Percentiles rank a stretch among this genome's conserved stretches.
Conservation (phyloP, 441 rosid genomes). For the Omphalea diandra region DNA sequence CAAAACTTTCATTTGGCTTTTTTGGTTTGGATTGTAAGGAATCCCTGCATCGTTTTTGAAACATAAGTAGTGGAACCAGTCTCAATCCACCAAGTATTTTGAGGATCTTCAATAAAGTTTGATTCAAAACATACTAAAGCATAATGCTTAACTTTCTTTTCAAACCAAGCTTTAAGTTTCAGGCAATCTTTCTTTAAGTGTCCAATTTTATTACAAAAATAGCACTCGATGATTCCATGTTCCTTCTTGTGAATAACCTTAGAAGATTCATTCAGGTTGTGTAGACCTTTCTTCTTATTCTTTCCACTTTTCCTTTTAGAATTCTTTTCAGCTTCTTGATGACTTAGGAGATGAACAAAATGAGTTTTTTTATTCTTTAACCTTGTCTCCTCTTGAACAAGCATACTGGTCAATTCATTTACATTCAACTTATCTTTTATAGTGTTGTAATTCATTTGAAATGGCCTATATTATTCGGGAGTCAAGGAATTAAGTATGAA, state of each 20-base stretch:
- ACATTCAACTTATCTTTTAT: constrained; percentile 15
- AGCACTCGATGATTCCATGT: neutral
- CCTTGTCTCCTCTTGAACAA: constrained; percentile 18
- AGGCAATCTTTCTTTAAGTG: constrained; percentile 6
- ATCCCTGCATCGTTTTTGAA: no score
- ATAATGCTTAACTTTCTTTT: constrained; percentile 10
- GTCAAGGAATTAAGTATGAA: neutral
- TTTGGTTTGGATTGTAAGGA: neutral
- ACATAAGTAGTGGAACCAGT: no score
- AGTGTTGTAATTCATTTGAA: no score
- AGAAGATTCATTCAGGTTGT: no score
- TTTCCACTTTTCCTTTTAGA: no score
- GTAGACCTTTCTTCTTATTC: no score
- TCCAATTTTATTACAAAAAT: constrained; percentile 5
- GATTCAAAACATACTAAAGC: constrained; percentile 21
- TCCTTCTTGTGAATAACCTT: neutral
- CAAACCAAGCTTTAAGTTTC: neutral
- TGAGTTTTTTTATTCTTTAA: neutral
- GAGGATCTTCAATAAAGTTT: constrained; percentile 13
- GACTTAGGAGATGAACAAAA: neutral
- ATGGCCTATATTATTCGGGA: no score
- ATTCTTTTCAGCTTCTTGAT: neutral
- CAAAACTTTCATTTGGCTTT: neutral
- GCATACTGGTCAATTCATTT: neutral
- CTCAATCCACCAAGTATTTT: constrained; percentile 9